Evolutionary conservation across 371 early-diverging fungal genomes (phyloP), one percentile per base, ranked within the genome.

Genomic region (Sporodiniella umbellata): DNA sequence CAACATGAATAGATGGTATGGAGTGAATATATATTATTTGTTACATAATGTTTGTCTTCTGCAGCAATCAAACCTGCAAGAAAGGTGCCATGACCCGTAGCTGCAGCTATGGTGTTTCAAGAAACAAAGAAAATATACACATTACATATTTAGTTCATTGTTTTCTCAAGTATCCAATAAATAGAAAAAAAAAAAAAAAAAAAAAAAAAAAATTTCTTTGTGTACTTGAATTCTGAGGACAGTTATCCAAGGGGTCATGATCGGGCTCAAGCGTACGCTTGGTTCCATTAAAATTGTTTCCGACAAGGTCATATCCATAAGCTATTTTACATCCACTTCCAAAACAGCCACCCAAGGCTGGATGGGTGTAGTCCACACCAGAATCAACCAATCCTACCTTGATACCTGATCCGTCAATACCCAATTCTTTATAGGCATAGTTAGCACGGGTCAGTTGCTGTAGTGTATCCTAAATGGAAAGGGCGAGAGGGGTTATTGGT

Each of bases 291-390:
- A 63, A 75, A n/a, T 45, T 56, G 33, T 80, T 79, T 15, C 83
- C 80, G 15, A 80, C 81, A 21, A 87, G 62, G 61, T 89, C 87
- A 50, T 79, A 76, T 15, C 89, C 89, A 37, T 72, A 75, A 21
- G 59, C 66, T 31, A 87, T 68, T 56, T 79, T 80, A 62, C 75
- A 84, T 2, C 78, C 79, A 17, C 59, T 45, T 8, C 87, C 87
- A 61, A 84, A 84, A 49, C 89, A 78, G 2, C 85, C 86, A 17
- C 86, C 87, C 43, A 88, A 64, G 6, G 87, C 85, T 33, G 87
- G 85, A 58, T 86, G 87, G 12, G 70, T 75, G 60, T 84, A 88
- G 61, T 86, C 84, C 18, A 86, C 70, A 15, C 73, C 70, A 25
- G 75, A 56, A 59, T 70, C 80, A 39, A 70, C 65, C 18, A 74